Conservation (phyloP, 192 early-diverging fungal genomes). For the Allomyces javanicus region DNA sequence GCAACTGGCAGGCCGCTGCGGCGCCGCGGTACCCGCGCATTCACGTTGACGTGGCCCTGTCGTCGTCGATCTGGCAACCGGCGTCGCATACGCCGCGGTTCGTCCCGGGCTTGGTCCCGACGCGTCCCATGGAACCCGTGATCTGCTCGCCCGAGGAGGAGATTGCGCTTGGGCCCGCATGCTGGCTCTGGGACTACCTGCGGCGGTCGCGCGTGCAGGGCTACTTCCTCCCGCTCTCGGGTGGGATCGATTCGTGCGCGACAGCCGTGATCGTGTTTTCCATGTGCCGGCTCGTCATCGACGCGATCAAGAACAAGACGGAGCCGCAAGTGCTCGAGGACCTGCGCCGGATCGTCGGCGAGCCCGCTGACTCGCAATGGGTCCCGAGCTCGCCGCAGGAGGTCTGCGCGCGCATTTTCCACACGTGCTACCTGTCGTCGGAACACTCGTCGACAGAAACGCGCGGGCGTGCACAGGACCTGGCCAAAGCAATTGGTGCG, state of each 20-base stretch:
- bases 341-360: constrained; percentile 38
- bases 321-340: constrained; percentile 56
- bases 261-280: constrained; percentile 72
- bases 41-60: constrained; percentile 32
- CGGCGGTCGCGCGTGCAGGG: constrained; percentile 72
- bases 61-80: constrained; percentile 11
- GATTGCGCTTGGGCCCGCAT: constrained; percentile 82
- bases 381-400: constrained; percentile 60
- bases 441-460: constrained; percentile 77
- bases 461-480: constrained; percentile 46
- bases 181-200: constrained; percentile 99
- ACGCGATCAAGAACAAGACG: constrained; percentile 20
- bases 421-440: constrained; percentile 94
- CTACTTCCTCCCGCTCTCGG: constrained; percentile 87
- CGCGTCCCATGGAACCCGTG: constrained; percentile 11
- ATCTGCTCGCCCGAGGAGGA: constrained; percentile 66
- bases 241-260: constrained; percentile 93
- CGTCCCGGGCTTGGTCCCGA: constrained; percentile 13
- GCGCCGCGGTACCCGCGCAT: constrained; percentile 45
- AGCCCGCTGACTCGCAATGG: constrained; percentile 31
- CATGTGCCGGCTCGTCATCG: constrained; percentile 68
- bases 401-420: constrained; percentile 56
- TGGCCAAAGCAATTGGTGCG: constrained; percentile 64
- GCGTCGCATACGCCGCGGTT: constrained; percentile 11
- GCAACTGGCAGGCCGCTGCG: constrained; percentile 59